Conservation (phyloP, 2,329 filamentous ascomycete species). For the Penicillium carneum region DNA sequence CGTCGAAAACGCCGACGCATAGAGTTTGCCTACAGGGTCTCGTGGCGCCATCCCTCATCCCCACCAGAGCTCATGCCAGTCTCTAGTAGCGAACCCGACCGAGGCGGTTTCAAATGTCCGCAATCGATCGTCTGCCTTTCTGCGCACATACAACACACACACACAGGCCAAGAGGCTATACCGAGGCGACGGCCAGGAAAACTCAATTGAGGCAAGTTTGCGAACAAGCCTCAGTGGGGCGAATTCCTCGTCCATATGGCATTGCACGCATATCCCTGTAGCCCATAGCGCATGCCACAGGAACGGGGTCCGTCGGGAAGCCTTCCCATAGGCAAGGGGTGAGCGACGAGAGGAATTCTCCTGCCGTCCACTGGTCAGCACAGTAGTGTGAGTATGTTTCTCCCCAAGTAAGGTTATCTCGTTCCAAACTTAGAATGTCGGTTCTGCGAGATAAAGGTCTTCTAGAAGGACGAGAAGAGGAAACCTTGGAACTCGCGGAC, state of each 20-base stretch:
- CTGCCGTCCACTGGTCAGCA: background rate
- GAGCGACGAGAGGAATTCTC: background rate
- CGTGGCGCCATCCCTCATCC: conserved; percentile 14
- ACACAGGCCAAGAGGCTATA: conserved; percentile 5
- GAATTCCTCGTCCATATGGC: conserved; percentile 16
- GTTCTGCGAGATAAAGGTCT: background rate
- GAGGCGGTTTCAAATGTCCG: background rate
- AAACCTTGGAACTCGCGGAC: background rate
- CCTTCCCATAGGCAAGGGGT: conserved; percentile 29
- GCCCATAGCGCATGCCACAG: conserved; percentile 18
- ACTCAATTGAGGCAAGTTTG: conserved; percentile 4
- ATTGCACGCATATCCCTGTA: conserved; percentile 15
- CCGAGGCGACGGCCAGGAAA: conserved; percentile 4
- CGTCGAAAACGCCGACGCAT: background rate
- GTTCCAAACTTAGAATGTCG: background rate
- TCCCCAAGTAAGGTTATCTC: background rate
- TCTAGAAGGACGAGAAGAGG: background rate
- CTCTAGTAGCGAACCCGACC: background rate
- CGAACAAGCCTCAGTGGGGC: conserved; percentile 16
- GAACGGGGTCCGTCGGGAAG: conserved; percentile 33
- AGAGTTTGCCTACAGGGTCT: conserved; percentile 5
- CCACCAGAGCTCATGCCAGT: background rate
- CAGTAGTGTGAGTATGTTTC: background rate
- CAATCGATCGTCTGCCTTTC: background rate
- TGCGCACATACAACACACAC: too few species aligned